phyloP scores from a whole-genome alignment of 2,329 filamentous ascomycete genomes.

The Aspergillus costaricaensis region DNA sequence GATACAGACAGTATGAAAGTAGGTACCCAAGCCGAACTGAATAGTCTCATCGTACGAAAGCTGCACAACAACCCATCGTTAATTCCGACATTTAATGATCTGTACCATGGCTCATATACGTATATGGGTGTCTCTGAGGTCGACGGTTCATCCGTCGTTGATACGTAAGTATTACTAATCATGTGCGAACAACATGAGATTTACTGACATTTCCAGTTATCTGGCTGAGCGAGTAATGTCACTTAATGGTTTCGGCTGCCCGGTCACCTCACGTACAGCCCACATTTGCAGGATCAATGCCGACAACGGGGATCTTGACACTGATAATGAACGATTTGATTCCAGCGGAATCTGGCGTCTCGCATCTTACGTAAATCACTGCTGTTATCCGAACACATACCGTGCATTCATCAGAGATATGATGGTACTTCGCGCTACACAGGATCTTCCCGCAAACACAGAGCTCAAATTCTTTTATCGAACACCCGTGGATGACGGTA shows the following conservation, averaged over 20 bases:
- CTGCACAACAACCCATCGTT: constrained; percentile 45
- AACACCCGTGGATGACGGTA: constrained; percentile 14
- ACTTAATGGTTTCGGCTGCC: constrained; percentile 50
- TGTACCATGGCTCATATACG: constrained; percentile 47
- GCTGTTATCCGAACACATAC: constrained; percentile 50
- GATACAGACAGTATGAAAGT: constrained; percentile 33
- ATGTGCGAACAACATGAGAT: background rate
- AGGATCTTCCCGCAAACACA: constrained; percentile 45
- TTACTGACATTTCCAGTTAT: constrained; percentile 40
- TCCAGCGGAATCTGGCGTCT: constrained; percentile 51
- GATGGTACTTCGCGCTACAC: constrained; percentile 52
- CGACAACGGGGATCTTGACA: background rate
- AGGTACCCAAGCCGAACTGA: constrained; percentile 47
- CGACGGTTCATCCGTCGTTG: constrained; percentile 48
- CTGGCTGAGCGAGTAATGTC: constrained; percentile 47
- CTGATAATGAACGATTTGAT: constrained; percentile 6
- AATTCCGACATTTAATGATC: constrained; percentile 35
- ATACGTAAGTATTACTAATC: constrained; percentile 46
- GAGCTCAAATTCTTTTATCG: constrained; percentile 52
- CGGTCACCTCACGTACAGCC: constrained; percentile 25
- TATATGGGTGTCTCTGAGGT: constrained; percentile 24
- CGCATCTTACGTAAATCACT: constrained; percentile 57
- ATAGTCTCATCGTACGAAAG: constrained; percentile 49
- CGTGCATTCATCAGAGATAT: constrained; percentile 59
- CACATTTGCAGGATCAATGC: constrained; percentile 16